phyloP scores from a whole-genome alignment of 176 grass and related monocot species.

The Zoysia japonica region DNA sequence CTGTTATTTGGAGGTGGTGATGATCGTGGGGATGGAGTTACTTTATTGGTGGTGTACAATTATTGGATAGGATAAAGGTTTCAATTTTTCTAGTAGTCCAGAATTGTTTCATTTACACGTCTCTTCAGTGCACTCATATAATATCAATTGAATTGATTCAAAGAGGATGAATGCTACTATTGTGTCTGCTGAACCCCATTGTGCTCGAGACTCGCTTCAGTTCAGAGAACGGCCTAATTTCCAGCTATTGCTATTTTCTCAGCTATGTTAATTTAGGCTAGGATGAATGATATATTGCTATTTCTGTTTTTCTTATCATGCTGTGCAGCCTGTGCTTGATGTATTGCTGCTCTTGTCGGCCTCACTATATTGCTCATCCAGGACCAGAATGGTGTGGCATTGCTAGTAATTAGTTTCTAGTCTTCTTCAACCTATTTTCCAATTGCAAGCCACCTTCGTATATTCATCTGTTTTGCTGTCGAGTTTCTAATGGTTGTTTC shows the following conservation, averaged over 20 bases:
- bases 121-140: conserved; percentile 36
- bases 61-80: conserved; percentile 64
- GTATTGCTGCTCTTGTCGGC: background rate
- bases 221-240: conserved; percentile 5
- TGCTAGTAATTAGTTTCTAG: background rate
- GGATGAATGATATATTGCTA: background rate
- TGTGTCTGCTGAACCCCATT: conserved; percentile 1
- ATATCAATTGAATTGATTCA: conserved; percentile 55
- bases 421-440: background rate
- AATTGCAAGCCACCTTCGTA: background rate
- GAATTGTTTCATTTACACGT: conserved; percentile 55
- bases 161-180: conserved; percentile 7
- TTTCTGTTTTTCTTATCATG: background rate
- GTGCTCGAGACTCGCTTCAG: background rate
- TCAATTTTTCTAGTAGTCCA: conserved; percentile 51
- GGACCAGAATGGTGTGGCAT: background rate
- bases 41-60: conserved; percentile 69
- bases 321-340: conserved; percentile 3
- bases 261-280: background rate
- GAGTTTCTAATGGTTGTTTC: background rate
- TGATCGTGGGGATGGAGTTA: conserved; percentile 37
- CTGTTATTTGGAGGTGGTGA: conserved; percentile 30
- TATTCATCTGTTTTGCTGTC: background rate
- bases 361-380: background rate
- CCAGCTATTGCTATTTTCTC: background rate